These are phyloP conservation scores for Myochromella boudieri DNA, from an alignment of 768 basidiomycete genomes.

Conservation along the genomic window DNA sequence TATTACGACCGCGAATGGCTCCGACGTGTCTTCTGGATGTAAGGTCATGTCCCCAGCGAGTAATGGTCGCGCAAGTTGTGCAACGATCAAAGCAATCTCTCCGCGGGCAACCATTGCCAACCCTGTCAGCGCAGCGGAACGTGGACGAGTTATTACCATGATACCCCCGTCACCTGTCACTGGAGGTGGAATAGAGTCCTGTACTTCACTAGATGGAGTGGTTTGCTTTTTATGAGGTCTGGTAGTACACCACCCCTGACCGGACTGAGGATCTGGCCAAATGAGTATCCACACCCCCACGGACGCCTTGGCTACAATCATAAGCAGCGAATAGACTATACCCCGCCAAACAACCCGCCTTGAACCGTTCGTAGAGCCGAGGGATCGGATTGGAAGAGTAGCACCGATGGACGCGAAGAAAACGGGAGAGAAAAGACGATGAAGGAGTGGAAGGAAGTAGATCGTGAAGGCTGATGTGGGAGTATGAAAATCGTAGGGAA, in stretches of 20 bases:
- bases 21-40: conserved; percentile 23
- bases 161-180: neutral
- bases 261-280: conserved; percentile 23
- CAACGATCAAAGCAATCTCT: conserved; percentile 66
- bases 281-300: conserved; percentile 46
- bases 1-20: conserved; percentile 51
- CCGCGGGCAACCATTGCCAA: conserved; percentile 67
- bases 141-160: conserved; percentile 16
- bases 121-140: conserved; percentile 42
- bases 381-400: conserved; percentile 46
- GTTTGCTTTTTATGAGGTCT: no score
- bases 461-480: conserved; percentile 29
- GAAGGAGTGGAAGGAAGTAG: conserved; percentile 36
- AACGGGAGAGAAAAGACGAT: conserved; percentile 51
- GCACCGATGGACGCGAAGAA: conserved; percentile 70
- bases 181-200: neutral
- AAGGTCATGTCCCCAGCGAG: conserved; percentile 16
- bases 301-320: conserved; percentile 52
- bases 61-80: conserved; percentile 39
- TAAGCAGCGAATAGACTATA: conserved; percentile 55
- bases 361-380: conserved; percentile 38
- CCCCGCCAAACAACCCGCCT: conserved; percentile 49
- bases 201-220: neutral
- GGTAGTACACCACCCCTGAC: conserved; percentile 14
- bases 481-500: conserved; percentile 1